Base-by-base conservation (phyloP, 129 eudicot species). In the Lonicera japonica region DNA sequence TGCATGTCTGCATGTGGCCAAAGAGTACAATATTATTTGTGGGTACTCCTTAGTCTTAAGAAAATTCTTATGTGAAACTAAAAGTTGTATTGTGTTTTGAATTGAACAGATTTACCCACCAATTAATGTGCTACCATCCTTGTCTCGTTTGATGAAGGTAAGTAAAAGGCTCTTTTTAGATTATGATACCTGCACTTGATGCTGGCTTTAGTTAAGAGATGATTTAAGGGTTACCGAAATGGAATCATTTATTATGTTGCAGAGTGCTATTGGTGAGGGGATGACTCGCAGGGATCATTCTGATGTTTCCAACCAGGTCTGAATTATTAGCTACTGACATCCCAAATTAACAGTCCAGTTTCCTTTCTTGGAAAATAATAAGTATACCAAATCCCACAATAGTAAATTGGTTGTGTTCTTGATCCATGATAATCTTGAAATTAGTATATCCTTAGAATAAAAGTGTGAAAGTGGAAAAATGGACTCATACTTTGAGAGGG, bases 231-330 rank as follows among this genome's bases (percentile, higher is more conserved):
- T 18, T 60, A 52, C 39, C 50, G 34, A 20, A 61, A 74, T 40
- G 15, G 59, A 19, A 47, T 2, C 17, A 13, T 39, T 10, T 70
- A 63, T 71, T 48, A 29, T 70, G 62, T 68, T 73, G 77, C 83
- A 90, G 95, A 91, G 98, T 87, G 95, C 97, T 65, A 90, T 90
- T 75, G 97, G 97, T 77, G 97, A 90, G 79, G 97, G 97, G 14
- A 90, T 90, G 97, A 90, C 97, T 61, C 95, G 97, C 45, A 74
- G 75, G 77, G 97, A 90, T 72, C 97, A 90, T 79, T 79, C 97
- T 56, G 97, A 90, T 70, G 97, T 90, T 67, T 90, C 97, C 62
- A 90, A 90, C 77, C 97, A 90, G 95, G 97, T 86, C 57, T 65
- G 29, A 14, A 48, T 23, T 41, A 22, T 34, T 56, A 5, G 8